Conservation (phyloP, 1,139 yeast genomes). For the Lodderomyces theae region DNA sequence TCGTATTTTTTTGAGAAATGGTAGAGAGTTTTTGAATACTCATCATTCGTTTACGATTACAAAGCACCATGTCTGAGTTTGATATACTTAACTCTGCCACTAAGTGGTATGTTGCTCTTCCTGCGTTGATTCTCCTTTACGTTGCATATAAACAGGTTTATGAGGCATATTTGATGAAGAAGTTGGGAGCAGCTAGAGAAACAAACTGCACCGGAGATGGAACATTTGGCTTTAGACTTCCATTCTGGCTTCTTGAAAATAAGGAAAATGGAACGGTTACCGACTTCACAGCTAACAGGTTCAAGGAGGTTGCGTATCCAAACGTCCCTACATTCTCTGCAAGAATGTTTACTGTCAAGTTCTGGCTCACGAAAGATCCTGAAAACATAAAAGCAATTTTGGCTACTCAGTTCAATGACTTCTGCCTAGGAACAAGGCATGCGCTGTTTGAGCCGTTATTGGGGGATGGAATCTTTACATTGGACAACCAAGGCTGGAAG, state of each 20-base stretch:
- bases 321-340: constrained; percentile 20
- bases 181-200: constrained; percentile 21
- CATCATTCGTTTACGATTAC: no score
- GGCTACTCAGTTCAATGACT: constrained; percentile 49
- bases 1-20: no score
- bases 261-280: constrained; percentile 25
- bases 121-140: constrained; percentile 11
- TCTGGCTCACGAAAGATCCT: constrained; percentile 33
- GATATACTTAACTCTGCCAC: constrained; percentile 16
- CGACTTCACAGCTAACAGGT: constrained; percentile 20
- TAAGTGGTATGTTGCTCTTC: constrained; percentile 13
- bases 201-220: constrained; percentile 16
- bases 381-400: constrained; percentile 41
- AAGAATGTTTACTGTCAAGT: constrained; percentile 19
- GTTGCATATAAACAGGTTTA: constrained; percentile 7
- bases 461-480: no score
- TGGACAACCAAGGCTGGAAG: no score
- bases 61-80: constrained; percentile 88
- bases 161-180: constrained; percentile 12
- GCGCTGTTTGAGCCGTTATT: constrained; percentile 26
- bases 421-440: constrained; percentile 50
- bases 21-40: no score
- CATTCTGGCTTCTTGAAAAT: constrained; percentile 15
- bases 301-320: constrained; percentile 9
- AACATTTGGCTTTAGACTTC: constrained; percentile 24